Percentiles rank a stretch among this genome's conserved stretches.
These are phyloP conservation scores for Thalassiosira ordinaria DNA, from an alignment of 352 stramenopile species.

Conservation along the genomic window DNA sequence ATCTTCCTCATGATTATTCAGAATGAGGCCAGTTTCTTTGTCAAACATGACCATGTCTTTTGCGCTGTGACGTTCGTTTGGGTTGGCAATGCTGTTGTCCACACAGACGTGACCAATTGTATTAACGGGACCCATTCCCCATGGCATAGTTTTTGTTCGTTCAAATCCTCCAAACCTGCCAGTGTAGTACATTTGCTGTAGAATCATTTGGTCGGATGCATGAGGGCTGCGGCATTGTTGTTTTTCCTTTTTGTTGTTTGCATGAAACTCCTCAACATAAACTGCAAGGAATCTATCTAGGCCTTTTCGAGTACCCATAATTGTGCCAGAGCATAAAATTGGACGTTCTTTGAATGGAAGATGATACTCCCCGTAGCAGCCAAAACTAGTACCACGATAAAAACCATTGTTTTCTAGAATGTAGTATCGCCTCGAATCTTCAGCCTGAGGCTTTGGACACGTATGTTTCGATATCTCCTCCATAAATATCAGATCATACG, in stretches of 20 bases:
- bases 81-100: not conserved
- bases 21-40: conserved; percentile 18
- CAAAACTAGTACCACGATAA: conserved; percentile 26
- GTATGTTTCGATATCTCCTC: conserved; percentile 58
- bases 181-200: conserved; percentile 55
- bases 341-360: conserved; percentile 40
- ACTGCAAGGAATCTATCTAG: conserved; percentile 63
- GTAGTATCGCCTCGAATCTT: conserved; percentile 22
- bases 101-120: conserved; percentile 18
- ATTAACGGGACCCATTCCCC: conserved; percentile 23
- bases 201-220: conserved; percentile 59
- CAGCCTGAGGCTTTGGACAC: conserved; percentile 36
- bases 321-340: conserved; percentile 72
- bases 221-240: conserved; percentile 37
- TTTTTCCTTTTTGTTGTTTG: conserved; percentile 32
- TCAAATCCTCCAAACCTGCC: conserved; percentile 11
- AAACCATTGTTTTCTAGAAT: conserved; percentile 31
- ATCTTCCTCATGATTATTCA: conserved; percentile 19
- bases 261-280: conserved; percentile 57
- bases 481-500: conserved; percentile 64
- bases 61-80: not conserved
- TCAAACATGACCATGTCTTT: conserved; percentile 14
- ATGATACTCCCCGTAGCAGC: conserved; percentile 49
- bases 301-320: conserved; percentile 59
- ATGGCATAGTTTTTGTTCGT: conserved; percentile 15